These are phyloP conservation scores for Scheffersomyces lignicola DNA, from an alignment of 1,139 yeast species.

Conservation along the genomic window DNA sequence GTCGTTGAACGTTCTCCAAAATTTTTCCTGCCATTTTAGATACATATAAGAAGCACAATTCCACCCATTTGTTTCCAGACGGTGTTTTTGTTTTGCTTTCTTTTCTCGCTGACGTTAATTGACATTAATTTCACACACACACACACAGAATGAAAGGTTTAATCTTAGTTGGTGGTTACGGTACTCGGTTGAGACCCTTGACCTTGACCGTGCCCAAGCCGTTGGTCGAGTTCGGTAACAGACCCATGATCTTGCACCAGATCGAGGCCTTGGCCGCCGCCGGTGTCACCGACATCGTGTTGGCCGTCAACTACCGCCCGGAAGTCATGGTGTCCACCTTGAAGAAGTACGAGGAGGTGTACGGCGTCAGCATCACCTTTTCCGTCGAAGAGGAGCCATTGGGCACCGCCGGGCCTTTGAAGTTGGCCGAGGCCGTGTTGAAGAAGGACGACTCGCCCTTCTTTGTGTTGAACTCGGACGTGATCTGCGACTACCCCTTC, in stretches of 20 bases:
- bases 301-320: constrained; percentile 99
- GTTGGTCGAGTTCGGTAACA: constrained; percentile 96
- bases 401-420: constrained; percentile 99
- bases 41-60: too few species aligned
- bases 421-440: constrained; percentile 91
- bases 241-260: constrained; percentile 96
- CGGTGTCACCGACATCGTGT: constrained; percentile 97
- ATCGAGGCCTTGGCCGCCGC: constrained; percentile 97
- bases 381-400: constrained; percentile 99
- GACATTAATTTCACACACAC: too few species aligned
- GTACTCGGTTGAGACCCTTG: constrained; percentile 99
- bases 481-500: constrained; percentile 98
- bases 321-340: constrained; percentile 98
- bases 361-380: constrained; percentile 93
- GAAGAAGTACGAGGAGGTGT: constrained; percentile 89
- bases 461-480: constrained; percentile 97
- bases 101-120: too few species aligned
- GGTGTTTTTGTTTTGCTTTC: too few species aligned
- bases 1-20: too few species aligned
- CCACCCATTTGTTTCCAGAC: too few species aligned
- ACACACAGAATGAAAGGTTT: constrained; percentile 78
- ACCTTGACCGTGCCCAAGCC: constrained; percentile 98
- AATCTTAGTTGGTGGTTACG: constrained; percentile 99
- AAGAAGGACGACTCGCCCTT: constrained; percentile 95
- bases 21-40: too few species aligned